Conservation (phyloP, 805 yeast species). For the Pichia kluyveri region DNA sequence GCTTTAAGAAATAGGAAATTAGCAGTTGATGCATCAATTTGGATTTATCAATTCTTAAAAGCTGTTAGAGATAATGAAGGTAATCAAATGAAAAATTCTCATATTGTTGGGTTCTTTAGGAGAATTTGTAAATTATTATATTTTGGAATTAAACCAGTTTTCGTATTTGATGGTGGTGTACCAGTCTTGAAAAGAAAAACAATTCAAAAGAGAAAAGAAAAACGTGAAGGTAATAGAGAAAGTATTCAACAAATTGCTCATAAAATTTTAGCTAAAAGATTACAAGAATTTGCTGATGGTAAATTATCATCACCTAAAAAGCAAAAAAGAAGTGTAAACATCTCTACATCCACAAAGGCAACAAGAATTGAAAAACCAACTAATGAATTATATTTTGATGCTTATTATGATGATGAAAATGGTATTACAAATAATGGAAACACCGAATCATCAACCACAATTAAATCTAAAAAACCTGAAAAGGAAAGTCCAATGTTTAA, state of each 20-base stretch:
- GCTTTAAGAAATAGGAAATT: conserved; percentile 66
- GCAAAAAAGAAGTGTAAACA: neutral
- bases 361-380: conserved; percentile 8
- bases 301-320: neutral
- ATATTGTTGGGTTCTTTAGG: conserved; percentile 91
- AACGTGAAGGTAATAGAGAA: conserved; percentile 66
- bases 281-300: conserved; percentile 46
- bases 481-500: conserved; percentile 30
- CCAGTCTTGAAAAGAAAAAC: conserved; percentile 77
- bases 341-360: neutral
- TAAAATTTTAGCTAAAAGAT: conserved; percentile 66
- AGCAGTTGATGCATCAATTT: conserved; percentile 97
- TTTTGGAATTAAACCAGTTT: conserved; percentile 81
- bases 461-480: conserved; percentile 1
- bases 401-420: conserved; percentile 29
- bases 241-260: conserved; percentile 70
- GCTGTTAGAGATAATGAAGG: conserved; percentile 89
- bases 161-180: conserved; percentile 94
- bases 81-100: conserved; percentile 65
- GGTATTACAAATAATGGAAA: conserved; percentile 9
- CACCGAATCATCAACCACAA: neutral
- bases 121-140: conserved; percentile 84
- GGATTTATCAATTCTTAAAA: conserved; percentile 95
- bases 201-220: conserved; percentile 59
- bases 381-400: conserved; percentile 23